Conservation (phyloP, 352 stramenopile genomes). For the Plasmopara muralis region DNA sequence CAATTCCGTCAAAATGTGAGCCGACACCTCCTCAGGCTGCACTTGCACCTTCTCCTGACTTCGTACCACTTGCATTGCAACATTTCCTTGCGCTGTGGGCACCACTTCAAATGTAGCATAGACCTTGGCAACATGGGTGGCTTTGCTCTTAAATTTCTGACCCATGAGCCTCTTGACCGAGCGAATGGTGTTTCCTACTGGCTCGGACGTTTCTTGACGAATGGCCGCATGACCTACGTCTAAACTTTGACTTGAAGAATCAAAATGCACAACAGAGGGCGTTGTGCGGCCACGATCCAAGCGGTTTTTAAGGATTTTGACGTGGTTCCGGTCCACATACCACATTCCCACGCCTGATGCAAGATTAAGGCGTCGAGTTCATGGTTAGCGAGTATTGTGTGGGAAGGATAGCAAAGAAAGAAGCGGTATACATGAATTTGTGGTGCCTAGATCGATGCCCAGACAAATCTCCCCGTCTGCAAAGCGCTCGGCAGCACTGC, state of each 20-base stretch:
- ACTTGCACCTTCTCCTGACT: slow-evolving; percentile 22
- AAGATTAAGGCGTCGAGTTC: not conserved
- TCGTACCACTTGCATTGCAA: slow-evolving; percentile 40
- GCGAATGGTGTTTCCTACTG: slow-evolving; percentile 66
- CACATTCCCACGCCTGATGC: slow-evolving; percentile 65
- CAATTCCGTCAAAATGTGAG: slow-evolving; percentile 53
- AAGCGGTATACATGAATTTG: slow-evolving; percentile 93
- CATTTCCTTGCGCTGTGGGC: slow-evolving; percentile 50
- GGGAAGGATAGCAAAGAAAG: not conserved
- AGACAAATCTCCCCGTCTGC: slow-evolving; percentile 83
- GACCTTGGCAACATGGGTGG: slow-evolving; percentile 42
- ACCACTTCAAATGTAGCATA: slow-evolving; percentile 51
- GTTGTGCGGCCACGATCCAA: slow-evolving; percentile 58
- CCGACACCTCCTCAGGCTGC: slow-evolving; percentile 65
- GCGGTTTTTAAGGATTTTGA: slow-evolving; percentile 82
- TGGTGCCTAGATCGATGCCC: slow-evolving; percentile 99
- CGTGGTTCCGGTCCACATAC: slow-evolving; percentile 68
- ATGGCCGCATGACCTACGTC: slow-evolving; percentile 55
- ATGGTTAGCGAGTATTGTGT: not conserved
- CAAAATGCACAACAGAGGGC: slow-evolving; percentile 74
- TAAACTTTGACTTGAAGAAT: slow-evolving; percentile 33
- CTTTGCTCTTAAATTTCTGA: slow-evolving; percentile 53
- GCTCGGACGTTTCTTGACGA: slow-evolving; percentile 36
- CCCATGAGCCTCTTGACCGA: slow-evolving; percentile 83
- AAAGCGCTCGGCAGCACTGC: slow-evolving; percentile 58